phyloP scores from a whole-genome alignment of 2,329 filamentous ascomycete species.

The Pseudogymnoascus sp. region DNA sequence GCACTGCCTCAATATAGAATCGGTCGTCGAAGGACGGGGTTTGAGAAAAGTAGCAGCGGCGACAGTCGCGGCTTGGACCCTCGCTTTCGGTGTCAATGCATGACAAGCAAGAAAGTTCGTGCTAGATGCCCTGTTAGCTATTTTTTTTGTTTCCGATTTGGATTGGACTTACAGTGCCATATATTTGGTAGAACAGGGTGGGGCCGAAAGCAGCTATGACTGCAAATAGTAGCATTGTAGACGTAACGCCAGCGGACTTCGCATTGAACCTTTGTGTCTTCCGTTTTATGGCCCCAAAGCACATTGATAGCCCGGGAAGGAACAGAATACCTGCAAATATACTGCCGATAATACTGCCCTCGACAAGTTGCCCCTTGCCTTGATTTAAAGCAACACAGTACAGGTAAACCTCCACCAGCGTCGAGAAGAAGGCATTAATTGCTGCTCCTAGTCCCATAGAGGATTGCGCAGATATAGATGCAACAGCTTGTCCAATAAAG shows the following conservation, averaged over 20 bases:
- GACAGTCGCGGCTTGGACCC: slow-evolving; percentile 60
- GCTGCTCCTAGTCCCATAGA: slow-evolving; percentile 97
- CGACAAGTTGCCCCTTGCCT: slow-evolving; percentile 86
- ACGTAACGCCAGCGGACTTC: slow-evolving; percentile 89
- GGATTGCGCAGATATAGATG: slow-evolving; percentile 95
- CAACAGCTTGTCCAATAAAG: slow-evolving; percentile 96
- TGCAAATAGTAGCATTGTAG: slow-evolving; percentile 94
- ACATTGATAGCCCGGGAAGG: slow-evolving; percentile 93
- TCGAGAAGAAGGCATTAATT: slow-evolving; percentile 97
- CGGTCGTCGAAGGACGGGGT: slow-evolving; percentile 72
- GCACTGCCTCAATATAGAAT: slow-evolving; percentile 85
- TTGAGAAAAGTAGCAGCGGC: slow-evolving; percentile 90
- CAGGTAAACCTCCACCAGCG: slow-evolving; percentile 92
- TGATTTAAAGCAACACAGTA: slow-evolving; percentile 91
- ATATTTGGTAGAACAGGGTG: slow-evolving; percentile 96
- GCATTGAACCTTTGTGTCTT: slow-evolving; percentile 99
- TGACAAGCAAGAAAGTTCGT: slow-evolving; percentile 80
- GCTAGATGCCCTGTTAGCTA: slow-evolving; percentile 43
- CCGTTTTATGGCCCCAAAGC: slow-evolving; percentile 92
- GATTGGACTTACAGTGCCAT: slow-evolving; percentile 63
- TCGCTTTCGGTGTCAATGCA: slow-evolving; percentile 43
- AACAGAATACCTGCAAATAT: slow-evolving; percentile 96
- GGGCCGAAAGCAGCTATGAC: slow-evolving; percentile 93
- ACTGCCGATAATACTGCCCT: slow-evolving; percentile 94
- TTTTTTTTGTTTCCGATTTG: not conserved